A percentile compares a stretch with the other conserved stretches of the same genome.
Evolutionary conservation across 768 basidiomycete species (phyloP).

Genomic region (Sistotremastrum suecicum): DNA sequence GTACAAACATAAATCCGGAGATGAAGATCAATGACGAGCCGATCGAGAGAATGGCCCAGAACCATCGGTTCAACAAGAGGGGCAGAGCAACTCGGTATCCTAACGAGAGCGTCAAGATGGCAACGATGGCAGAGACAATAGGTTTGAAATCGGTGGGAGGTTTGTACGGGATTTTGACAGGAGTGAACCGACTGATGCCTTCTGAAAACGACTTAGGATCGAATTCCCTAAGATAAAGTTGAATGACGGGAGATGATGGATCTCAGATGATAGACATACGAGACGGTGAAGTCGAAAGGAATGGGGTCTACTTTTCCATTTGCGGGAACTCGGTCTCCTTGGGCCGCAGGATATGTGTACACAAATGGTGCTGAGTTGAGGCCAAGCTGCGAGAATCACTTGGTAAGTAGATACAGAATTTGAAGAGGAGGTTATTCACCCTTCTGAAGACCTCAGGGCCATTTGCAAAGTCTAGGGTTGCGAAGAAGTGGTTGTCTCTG

Average conservation of each 20-base stretch:
- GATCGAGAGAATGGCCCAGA: slow-evolving; percentile 54
- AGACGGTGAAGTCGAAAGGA: slow-evolving; percentile 40
- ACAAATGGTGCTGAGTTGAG: slow-evolving; percentile 78
- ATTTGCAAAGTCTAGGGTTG: slow-evolving; percentile 75
- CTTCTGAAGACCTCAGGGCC: slow-evolving; percentile 66
- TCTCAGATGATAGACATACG: background rate
- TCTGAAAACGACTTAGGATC: slow-evolving; percentile 63
- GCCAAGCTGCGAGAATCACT: slow-evolving; percentile 42
- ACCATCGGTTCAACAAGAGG: slow-evolving; percentile 58
- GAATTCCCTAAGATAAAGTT: slow-evolving; percentile 49
- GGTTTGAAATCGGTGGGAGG: slow-evolving; percentile 64
- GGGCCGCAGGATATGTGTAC: slow-evolving; percentile 53
- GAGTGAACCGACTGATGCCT: slow-evolving; percentile 60
- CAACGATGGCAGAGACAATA: slow-evolving; percentile 30
- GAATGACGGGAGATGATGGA: background rate
- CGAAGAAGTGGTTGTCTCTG: slow-evolving; percentile 86
- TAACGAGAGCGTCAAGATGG: slow-evolving; percentile 33
- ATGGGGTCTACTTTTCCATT: slow-evolving; percentile 40
- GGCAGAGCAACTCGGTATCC: slow-evolving; percentile 48
- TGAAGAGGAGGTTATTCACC: slow-evolving; percentile 25
- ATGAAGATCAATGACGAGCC: slow-evolving; percentile 70
- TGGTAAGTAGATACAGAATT: background rate
- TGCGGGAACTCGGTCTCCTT: slow-evolving; percentile 53
- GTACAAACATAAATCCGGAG: slow-evolving; percentile 92
- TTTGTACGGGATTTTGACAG: slow-evolving; percentile 68